Evolutionary conservation across 345 rosid species (phyloP), one percentile per base, ranked within the genome.

Genomic region (Carallia pectinifolia): DNA sequence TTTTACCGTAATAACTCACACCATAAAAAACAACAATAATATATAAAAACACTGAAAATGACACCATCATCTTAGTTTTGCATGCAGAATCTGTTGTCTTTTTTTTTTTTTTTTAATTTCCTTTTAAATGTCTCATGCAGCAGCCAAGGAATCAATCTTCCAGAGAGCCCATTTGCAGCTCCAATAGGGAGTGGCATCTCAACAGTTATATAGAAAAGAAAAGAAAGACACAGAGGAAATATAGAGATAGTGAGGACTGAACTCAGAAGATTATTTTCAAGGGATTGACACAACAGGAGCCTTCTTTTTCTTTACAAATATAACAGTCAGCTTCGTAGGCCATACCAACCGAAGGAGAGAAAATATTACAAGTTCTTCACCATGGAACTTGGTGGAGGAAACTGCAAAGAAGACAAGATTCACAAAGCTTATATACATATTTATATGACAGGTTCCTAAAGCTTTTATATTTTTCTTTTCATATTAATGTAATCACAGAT

Each of bases 141-240:
- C 82, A 84, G 77, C 78, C 88, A 84, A 71, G 91, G 85, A 73
- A 67, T 84, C 37, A 77, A 88, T 68, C 91, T 91, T 75, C 99
- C 99, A 0, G 97, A 95, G 71, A 91, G 96, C 83, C 97, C 97
- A 1, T 95, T 95, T 77, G 88, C 97, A 54, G 71, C 89, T 67
- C 69, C 82, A 16, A 74, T 78, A 31, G 82, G 87, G 65, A 84
- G 83, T 44, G 84, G 89, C 48, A 89, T 91, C 76, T 88, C 97
- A 8, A 86, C 89, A 61, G 88, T 70, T 79, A 88, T 77, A 77
- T 86, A 92, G 92, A 76, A 61, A 69, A 23, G n/a, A 10, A 12
- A 65, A 76, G 37, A 47, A 73, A 64, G 72, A 66, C 64, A 76
- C 66, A 79, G 77, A 76, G 68, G 67, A 68, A 29, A 55, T 19